These are phyloP conservation scores for Micromonas commoda DNA, from an alignment of 139 green algal species.

Conservation along the genomic window DNA sequence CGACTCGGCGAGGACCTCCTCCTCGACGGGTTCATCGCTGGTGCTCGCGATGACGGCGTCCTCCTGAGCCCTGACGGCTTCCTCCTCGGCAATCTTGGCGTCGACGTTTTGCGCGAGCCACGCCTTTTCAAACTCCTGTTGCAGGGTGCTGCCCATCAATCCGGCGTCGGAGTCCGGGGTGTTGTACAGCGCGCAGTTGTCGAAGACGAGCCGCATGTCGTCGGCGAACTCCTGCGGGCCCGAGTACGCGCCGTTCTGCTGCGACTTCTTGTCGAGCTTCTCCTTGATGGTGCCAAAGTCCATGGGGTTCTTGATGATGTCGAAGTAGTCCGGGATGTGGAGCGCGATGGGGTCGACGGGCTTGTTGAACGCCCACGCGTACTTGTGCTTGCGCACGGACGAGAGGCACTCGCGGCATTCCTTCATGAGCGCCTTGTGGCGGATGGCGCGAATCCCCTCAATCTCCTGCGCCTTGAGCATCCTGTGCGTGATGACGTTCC, in stretches of 20 bases:
- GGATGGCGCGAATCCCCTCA: not conserved
- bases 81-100: conserved; percentile 11
- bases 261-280: conserved; percentile 39
- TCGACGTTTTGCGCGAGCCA: conserved; percentile 34
- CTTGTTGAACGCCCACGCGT: conserved; percentile 43
- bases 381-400: conserved; percentile 9
- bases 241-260: conserved; percentile 6
- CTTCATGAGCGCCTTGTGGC: conserved; percentile 1
- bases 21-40: not conserved
- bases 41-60: conserved; percentile 22
- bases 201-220: conserved; percentile 41
- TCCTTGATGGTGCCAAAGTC: conserved; percentile 65
- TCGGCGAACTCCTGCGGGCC: conserved; percentile 36
- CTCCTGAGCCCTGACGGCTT: not conserved
- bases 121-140: conserved; percentile 36
- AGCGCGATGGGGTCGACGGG: conserved; percentile 49
- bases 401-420: conserved; percentile 6
- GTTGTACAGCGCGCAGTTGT: conserved; percentile 48
- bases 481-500: not conserved
- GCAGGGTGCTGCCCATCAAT: conserved; percentile 26
- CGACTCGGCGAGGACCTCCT: conserved; percentile 1
- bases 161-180: conserved; percentile 13
- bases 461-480: not conserved
- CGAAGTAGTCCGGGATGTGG: conserved; percentile 56
- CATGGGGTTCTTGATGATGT: conserved; percentile 72